A percentile compares a stretch with the other conserved stretches of the same genome.
Conservation (phyloP, 805 yeast genomes). For the Kluyveromyces siamensis region DNA sequence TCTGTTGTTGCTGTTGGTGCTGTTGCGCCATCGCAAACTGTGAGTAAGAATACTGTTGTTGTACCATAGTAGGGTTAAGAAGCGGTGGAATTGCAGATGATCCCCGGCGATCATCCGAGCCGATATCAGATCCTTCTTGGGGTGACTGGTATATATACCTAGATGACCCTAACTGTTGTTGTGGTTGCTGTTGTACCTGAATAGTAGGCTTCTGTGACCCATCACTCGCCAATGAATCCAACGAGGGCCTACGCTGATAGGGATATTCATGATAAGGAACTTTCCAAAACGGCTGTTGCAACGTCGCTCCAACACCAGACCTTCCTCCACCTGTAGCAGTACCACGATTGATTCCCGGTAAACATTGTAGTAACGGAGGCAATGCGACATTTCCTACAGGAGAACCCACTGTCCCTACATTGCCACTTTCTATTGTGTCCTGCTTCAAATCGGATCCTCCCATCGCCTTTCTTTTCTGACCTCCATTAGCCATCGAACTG, state of each 20-base stretch:
- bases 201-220: slow-evolving; percentile 13
- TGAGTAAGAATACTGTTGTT: slow-evolving; percentile 8
- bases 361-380: slow-evolving; percentile 27
- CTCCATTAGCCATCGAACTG: not conserved
- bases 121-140: slow-evolving; percentile 6
- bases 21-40: slow-evolving; percentile 6
- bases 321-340: not conserved
- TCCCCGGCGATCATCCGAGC: slow-evolving; percentile 14
- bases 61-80: slow-evolving; percentile 10
- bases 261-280: slow-evolving; percentile 29
- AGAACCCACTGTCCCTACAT: not conserved
- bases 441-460: not conserved
- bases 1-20: slow-evolving; percentile 8
- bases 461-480: not conserved
- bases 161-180: not conserved
- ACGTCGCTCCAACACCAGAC: not conserved
- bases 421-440: not conserved
- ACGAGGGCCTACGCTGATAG: slow-evolving; percentile 23
- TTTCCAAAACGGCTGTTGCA: slow-evolving; percentile 29
- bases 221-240: slow-evolving; percentile 25
- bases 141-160: slow-evolving; percentile 2
- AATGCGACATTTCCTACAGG: slow-evolving; percentile 11
- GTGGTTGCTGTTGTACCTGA: not conserved
- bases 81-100: slow-evolving; percentile 24
- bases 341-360: slow-evolving; percentile 7